These are phyloP conservation scores for Chaetomiaceae sp. DNA, from an alignment of 2,329 filamentous ascomycete species.

Conservation along the genomic window DNA sequence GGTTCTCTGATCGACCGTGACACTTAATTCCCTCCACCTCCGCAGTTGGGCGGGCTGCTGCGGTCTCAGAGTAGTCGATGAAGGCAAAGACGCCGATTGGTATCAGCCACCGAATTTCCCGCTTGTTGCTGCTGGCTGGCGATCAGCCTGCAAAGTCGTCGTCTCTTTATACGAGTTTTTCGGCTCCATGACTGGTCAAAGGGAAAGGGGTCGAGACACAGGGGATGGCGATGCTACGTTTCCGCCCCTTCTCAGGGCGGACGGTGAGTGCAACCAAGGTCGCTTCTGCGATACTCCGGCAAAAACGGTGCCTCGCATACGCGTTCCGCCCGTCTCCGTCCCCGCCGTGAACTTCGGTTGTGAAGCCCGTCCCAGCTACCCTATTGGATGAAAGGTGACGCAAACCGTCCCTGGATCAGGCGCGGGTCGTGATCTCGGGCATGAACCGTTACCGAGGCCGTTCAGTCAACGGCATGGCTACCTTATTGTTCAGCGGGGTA, in stretches of 20 bases:
- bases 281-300: not conserved
- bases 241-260: not conserved
- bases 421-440: slow-evolving; percentile 4
- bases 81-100: too few relatives aligned
- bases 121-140: too few relatives aligned
- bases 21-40: not conserved
- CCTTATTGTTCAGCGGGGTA: not conserved
- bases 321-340: not conserved
- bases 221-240: too few relatives aligned
- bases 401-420: not conserved
- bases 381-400: slow-evolving; percentile 9
- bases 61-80: not conserved
- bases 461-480: not conserved
- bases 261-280: not conserved
- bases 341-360: slow-evolving; percentile 5
- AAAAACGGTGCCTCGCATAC: not conserved
- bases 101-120: too few relatives aligned
- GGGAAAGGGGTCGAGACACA: not conserved
- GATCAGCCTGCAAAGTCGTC: too few relatives aligned
- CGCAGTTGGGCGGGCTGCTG: not conserved
- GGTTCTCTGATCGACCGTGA: not conserved
- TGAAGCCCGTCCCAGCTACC: slow-evolving; percentile 1
- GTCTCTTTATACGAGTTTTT: too few relatives aligned
- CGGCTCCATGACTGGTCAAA: too few relatives aligned
- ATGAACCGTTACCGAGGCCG: slow-evolving; percentile 12